These are phyloP conservation scores for Besnoitia besnoiti DNA, from an alignment of 169 alveolate genomes.

Conservation along the genomic window DNA sequence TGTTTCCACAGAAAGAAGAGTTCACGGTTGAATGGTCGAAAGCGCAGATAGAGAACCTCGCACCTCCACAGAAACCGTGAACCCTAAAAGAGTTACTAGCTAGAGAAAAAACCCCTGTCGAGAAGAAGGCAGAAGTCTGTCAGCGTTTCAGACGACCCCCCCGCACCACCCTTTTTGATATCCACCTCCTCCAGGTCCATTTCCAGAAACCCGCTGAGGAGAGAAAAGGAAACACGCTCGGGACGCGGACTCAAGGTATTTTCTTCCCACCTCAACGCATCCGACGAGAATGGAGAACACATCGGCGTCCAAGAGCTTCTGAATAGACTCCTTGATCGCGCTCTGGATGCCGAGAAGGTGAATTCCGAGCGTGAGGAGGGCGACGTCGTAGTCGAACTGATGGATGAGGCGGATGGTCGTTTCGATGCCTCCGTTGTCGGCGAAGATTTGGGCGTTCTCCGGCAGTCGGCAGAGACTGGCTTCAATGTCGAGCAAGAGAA, in stretches of 20 bases:
- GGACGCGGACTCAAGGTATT: background rate
- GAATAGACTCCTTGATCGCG: conserved; percentile 79
- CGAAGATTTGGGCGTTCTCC: conserved; percentile 82
- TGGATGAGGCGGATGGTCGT: conserved; percentile 80
- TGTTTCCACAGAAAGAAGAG: too few species aligned
- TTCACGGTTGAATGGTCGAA: too few species aligned
- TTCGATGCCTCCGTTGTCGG: conserved; percentile 83
- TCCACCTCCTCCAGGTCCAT: background rate
- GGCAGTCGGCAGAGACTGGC: conserved; percentile 84
- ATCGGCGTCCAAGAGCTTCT: conserved; percentile 84
- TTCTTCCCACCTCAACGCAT: conserved; percentile 77
- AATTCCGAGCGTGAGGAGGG: conserved; percentile 78
- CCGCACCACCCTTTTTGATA: too few species aligned
- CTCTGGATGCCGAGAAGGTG: conserved; percentile 87
- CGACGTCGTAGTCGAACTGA: conserved; percentile 85
- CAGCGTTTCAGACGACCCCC: too few species aligned
- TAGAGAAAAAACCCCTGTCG: too few species aligned
- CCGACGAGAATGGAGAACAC: conserved; percentile 83
- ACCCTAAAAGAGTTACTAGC: too few species aligned
- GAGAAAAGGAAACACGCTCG: background rate
- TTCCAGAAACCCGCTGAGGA: background rate
- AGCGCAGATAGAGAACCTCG: too few species aligned
- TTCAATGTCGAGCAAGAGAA: conserved; percentile 84
- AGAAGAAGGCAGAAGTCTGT: too few species aligned
- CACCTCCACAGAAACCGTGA: too few species aligned